These are phyloP conservation scores for Typha latifolia DNA, from an alignment of 176 grass and related monocot genomes.

Conservation along the genomic window DNA sequence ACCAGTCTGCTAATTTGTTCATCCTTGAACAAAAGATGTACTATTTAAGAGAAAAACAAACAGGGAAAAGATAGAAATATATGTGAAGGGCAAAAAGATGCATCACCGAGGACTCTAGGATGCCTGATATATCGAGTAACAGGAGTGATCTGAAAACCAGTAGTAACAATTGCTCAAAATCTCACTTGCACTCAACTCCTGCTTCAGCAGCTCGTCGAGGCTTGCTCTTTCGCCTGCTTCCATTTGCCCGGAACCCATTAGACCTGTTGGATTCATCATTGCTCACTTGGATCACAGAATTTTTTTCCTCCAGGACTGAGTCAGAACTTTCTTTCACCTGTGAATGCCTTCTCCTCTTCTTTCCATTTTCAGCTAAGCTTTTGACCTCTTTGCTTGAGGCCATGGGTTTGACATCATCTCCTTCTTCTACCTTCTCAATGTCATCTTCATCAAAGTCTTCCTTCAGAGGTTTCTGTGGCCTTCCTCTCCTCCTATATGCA, in stretches of 20 bases:
- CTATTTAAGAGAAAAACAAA: no score
- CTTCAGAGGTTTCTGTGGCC: conserved; percentile 46
- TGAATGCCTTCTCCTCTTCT: conserved; percentile 41
- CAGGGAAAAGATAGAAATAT: no score
- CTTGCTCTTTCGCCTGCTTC: conserved; percentile 61
- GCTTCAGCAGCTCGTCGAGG: conserved; percentile 60
- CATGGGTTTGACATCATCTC: conserved; percentile 21
- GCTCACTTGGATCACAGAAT: conserved; percentile 26
- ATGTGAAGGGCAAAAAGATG: neutral
- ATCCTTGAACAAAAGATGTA: no score
- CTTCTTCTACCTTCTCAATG: conserved; percentile 36
- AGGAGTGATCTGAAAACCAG: neutral
- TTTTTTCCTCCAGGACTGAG: conserved; percentile 31
- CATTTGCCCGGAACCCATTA: conserved; percentile 54
- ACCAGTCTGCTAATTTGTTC: no score
- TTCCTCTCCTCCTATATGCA: conserved; percentile 60
- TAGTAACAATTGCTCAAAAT: neutral
- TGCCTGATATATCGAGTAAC: neutral
- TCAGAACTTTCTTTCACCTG: conserved; percentile 43
- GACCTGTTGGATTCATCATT: conserved; percentile 35
- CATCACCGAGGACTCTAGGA: neutral
- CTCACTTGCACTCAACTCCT: conserved; percentile 61
- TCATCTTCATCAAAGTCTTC: conserved; percentile 36
- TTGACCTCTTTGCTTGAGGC: conserved; percentile 29
- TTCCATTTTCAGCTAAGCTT: conserved; percentile 16